Base-by-base conservation (phyloP, 2,329 filamentous ascomycete genomes). In the Pseudogymnoascus pannorum region DNA sequence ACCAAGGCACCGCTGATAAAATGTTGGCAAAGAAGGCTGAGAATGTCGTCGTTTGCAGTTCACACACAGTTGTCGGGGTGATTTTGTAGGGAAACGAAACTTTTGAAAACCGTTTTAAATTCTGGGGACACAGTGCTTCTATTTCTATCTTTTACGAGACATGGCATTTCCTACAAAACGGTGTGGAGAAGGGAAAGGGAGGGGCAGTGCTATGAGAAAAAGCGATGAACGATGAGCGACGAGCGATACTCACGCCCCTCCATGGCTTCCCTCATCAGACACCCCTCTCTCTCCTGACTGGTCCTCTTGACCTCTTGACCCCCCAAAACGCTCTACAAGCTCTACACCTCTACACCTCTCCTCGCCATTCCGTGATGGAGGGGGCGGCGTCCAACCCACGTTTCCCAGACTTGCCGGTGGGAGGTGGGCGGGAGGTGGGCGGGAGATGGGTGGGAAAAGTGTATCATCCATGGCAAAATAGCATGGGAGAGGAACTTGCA, bases 221-320 rank as follows among this genome's bases (percentile, higher is more conserved):
- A n/a, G n/a, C n/a, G n/a, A n/a, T n/a, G n/a, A n/a, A n/a, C n/a
- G n/a, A n/a, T n/a, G n/a, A n/a, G n/a, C 38, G 38, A 42, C 22
- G 38, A 42, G 38, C 38, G 38, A 42, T 40, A 40, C 16, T 16
- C 11, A 40, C 11, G 7, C 16, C 16, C 38, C 38, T 42, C 38
- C 38, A 12, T 22, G n/a, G n/a, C n/a, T n/a, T 18, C 11, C 18
- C 38, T 42, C 38, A 42, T 33, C 22, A 57, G 48, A 57, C 48
- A 57, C 48, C 16, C 48, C 20, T 26, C 29, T 57, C 48, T 29
- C 48, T 57, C 48, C 48, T 57, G 48, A 57, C 48, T 57, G 48
- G 29, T 57, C 48, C 48, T 29, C 24, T 57, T 57, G 48, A 57
- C 48, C 48, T 57, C 48, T 42, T 42, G 38, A 42, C 38, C 38